Percentiles rank a stretch among this genome's conserved stretches.
phyloP scores from a whole-genome alignment of 1,284 basidiomycete species.

The Leccinum fallax region DNA sequence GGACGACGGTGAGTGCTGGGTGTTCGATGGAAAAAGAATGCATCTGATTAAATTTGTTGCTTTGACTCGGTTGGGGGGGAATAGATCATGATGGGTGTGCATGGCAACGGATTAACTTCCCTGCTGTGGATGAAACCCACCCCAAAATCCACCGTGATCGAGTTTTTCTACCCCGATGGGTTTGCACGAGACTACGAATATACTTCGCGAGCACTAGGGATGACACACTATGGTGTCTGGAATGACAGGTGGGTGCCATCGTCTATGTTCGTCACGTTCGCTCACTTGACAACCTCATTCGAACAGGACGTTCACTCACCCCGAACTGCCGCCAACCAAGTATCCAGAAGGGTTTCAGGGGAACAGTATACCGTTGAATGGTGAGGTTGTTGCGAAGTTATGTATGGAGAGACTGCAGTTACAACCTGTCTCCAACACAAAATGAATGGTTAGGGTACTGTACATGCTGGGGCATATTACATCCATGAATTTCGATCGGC shows the following conservation, averaged over 20 bases:
- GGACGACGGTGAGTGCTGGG: constrained; percentile 68
- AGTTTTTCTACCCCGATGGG: constrained; percentile 85
- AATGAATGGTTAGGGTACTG: constrained; percentile 3
- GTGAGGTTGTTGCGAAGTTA: constrained; percentile 49
- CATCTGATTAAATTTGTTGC: not conserved
- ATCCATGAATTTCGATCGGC: too few species aligned
- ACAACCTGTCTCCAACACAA: not conserved
- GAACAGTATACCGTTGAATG: constrained; percentile 55
- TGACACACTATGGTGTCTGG: constrained; percentile 89
- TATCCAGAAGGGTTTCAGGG: constrained; percentile 61
- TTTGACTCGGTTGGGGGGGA: not conserved
- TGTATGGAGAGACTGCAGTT: constrained; percentile 45
- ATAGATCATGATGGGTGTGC: not conserved
- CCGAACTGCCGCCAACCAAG: constrained; percentile 43
- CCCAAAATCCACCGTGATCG: constrained; percentile 77
- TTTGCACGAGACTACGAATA: constrained; percentile 89
- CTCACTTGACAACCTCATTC: not conserved
- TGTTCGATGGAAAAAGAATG: not conserved
- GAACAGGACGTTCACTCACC: constrained; percentile 52
- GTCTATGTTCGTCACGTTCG: not conserved
- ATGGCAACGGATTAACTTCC: constrained; percentile 52
- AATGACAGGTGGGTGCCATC: constrained; percentile 45
- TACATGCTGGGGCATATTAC: too few species aligned
- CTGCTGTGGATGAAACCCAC: constrained; percentile 85
- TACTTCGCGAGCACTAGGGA: constrained; percentile 77